Base-by-base conservation (phyloP, 148 eudicot species). In the Heliosperma pusillum region DNA sequence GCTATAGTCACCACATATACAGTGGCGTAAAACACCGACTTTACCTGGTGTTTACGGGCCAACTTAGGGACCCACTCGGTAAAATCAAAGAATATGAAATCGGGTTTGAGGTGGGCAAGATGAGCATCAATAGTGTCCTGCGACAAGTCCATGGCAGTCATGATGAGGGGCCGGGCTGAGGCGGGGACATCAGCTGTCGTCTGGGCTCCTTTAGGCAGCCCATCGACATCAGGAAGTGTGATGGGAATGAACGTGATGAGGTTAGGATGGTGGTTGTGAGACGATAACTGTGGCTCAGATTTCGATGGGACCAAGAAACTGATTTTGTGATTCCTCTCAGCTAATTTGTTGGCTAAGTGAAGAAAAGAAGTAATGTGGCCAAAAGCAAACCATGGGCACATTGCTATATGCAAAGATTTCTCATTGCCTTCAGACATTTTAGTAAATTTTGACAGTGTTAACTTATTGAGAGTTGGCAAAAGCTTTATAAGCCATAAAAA, bases 321-420 rank as follows among this genome's bases (percentile, higher is more conserved):
- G 63, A 88, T 74, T 73, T 30, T 70, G 76, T 83, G 86, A 75
- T 84, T 82, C 66, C 62, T 74, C 16, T 79, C 68, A 2, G 84
- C 85, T 5, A 86, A 61, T 71, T 78, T 82, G 80, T 86, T 86
- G 74, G 87, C 72, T 53, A 82, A 20, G 33, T 75, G 85, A 7
- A 84, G 78, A 29, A 26, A 84, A 3, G 87, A 56, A 25, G 80
- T 84, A 27, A 86, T 53, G 70, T 86, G 87, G 24, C 89, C 83
- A 67, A 82, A 50, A 24, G 87, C 89, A 58, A 81, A 76, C 87
- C 85, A 86, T 19, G 89, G 89, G 45, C 72, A 86, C 85, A 84
- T 84, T 9, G 77, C 82, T 50, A 86, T 60, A 27, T 73, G 81
- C 71, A 78, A 72, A 8, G 53, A 66, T 62, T 71, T 76, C 20